phyloP scores from a whole-genome alignment of 1,139 yeast species.

The Blastobotrys persicus region DNA sequence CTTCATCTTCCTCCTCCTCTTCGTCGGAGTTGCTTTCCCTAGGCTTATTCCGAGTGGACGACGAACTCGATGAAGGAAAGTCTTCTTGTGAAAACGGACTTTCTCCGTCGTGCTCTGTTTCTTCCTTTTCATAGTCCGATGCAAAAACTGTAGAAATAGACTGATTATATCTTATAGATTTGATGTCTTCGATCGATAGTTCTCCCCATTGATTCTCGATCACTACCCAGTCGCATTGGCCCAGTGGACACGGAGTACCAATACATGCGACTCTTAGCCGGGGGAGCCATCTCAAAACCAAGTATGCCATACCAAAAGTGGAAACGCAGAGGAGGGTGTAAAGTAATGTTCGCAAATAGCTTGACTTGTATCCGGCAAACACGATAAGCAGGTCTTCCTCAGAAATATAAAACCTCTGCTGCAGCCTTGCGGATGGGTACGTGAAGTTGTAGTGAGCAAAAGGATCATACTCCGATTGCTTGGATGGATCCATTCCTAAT shows the following conservation, averaged over 20 bases:
- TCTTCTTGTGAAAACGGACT: constrained; percentile 7
- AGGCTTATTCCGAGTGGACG: not conserved
- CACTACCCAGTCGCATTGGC: constrained; percentile 87
- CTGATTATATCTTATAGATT: constrained; percentile 61
- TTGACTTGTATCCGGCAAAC: constrained; percentile 79
- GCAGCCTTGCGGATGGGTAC: constrained; percentile 20
- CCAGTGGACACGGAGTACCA: constrained; percentile 69
- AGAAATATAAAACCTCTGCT: constrained; percentile 84
- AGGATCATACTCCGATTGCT: not conserved
- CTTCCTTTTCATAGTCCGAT: constrained; percentile 17
- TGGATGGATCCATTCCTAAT: constrained; percentile 10
- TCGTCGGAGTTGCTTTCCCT: constrained; percentile 3
- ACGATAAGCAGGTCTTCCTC: constrained; percentile 95
- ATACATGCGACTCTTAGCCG: constrained; percentile 62
- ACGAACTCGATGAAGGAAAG: constrained; percentile 3
- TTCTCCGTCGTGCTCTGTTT: constrained; percentile 20
- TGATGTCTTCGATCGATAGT: constrained; percentile 56
- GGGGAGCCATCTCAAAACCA: constrained; percentile 84
- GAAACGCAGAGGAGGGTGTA: constrained; percentile 56
- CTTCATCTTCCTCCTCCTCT: constrained; percentile 25
- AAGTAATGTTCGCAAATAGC: constrained; percentile 44
- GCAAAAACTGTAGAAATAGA: constrained; percentile 64
- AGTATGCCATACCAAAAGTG: constrained; percentile 70
- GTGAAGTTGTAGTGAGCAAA: not conserved
- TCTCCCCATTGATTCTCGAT: constrained; percentile 94